phyloP scores from a whole-genome alignment of 208 protist species.

The Leishmania aethiopica region DNA sequence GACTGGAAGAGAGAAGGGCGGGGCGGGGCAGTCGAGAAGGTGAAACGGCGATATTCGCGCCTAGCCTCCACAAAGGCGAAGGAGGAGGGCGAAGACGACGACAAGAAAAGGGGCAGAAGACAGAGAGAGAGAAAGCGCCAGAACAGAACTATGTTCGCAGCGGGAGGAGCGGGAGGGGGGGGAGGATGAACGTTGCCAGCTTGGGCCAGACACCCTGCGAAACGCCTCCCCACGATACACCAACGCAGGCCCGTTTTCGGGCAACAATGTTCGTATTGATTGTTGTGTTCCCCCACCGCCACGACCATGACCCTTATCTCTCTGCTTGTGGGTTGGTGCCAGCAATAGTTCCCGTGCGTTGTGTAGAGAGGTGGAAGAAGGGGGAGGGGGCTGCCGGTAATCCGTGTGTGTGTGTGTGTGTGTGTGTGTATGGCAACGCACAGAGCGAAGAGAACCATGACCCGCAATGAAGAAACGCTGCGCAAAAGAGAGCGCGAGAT shows the following conservation, averaged over 20 bases:
- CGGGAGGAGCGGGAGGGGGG: neutral
- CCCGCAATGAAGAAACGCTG: neutral
- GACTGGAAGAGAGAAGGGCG: neutral
- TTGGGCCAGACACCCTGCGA: neutral
- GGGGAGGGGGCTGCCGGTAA: neutral
- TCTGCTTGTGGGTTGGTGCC: neutral
- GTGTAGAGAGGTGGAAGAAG: neutral
- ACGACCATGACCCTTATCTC: neutral
- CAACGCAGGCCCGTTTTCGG: neutral
- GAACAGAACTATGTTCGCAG: neutral
- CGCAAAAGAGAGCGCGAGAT: neutral
- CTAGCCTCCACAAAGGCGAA: neutral
- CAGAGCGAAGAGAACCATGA: neutral
- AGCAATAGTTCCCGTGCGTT: neutral
- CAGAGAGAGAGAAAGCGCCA: neutral
- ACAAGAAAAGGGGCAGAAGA: neutral
- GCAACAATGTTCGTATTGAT: neutral
- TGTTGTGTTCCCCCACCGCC: neutral
- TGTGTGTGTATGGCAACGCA: neutral
- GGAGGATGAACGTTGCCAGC: neutral
- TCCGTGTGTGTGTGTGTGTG: neutral
- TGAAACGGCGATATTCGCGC: neutral
- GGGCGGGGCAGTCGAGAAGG: neutral
- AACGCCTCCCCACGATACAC: neutral
- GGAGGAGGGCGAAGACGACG: neutral